phyloP scores from a whole-genome alignment of 352 stramenopile genomes.

The Phytopythium litorale region DNA sequence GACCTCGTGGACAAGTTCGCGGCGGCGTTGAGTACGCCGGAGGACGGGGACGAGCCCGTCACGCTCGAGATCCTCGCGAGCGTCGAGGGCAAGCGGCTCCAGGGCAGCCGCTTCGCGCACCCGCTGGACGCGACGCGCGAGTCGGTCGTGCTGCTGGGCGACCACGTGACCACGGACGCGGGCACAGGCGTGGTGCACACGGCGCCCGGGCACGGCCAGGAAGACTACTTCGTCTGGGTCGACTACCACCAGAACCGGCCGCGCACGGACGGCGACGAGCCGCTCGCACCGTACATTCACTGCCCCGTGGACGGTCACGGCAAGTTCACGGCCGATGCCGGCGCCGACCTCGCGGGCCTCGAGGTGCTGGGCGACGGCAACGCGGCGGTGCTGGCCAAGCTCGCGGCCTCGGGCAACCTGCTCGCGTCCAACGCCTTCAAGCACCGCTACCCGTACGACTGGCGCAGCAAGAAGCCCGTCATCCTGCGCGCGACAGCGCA shows the following conservation, averaged over 20 bases:
- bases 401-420: conserved; percentile 78
- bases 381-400: conserved; percentile 85
- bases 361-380: conserved; percentile 93
- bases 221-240: conserved; percentile 91
- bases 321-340: conserved; percentile 89
- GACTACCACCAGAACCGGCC: conserved; percentile 33
- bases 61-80: conserved; percentile 56
- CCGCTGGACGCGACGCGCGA: conserved; percentile 83
- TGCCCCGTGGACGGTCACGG: conserved; percentile 70
- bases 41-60: conserved; percentile 7
- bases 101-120: conserved; percentile 81
- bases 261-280: conserved; percentile 1
- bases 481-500: conserved; percentile 98
- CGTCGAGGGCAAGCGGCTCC: conserved; percentile 47
- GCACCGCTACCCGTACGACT: conserved; percentile 99
- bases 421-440: conserved; percentile 87
- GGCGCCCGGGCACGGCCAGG: conserved; percentile 96
- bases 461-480: conserved; percentile 98
- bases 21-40: conserved; percentile 11
- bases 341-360: conserved; percentile 82
- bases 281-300: conserved; percentile 27
- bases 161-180: conserved; percentile 97
- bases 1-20: conserved; percentile 52
- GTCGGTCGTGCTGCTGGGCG: conserved; percentile 88
- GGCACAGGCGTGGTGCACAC: conserved; percentile 99